phyloP scores from a whole-genome alignment of 2,329 filamentous ascomycete species.

The Aspergillus neotritici region DNA sequence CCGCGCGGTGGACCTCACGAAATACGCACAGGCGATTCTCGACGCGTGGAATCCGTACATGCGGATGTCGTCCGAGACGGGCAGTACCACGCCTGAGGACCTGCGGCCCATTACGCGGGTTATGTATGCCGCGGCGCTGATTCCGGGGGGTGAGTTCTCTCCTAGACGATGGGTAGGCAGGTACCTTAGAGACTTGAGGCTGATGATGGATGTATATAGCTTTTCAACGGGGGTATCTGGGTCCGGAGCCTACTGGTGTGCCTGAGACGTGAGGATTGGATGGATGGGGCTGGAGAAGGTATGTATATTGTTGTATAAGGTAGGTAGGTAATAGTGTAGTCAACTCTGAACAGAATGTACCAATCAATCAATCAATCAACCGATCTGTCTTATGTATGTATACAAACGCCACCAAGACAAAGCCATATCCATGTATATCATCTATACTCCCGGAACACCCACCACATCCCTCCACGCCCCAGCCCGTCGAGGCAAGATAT shows the following conservation, averaged over 20 bases:
- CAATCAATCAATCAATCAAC: neutral
- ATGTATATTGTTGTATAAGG: conserved; percentile 5
- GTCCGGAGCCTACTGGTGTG: conserved; percentile 24
- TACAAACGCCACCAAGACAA: neutral
- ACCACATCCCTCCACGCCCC: conserved; percentile 42
- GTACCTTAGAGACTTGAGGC: neutral
- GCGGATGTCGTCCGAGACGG: conserved; percentile 29
- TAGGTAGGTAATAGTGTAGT: conserved; percentile 2
- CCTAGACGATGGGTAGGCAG: too few relatives aligned
- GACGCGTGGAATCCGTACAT: conserved; percentile 36
- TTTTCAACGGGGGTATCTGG: conserved; percentile 31
- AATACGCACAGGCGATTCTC: conserved; percentile 33
- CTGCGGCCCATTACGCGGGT: conserved; percentile 51
- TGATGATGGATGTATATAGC: conserved; percentile 23
- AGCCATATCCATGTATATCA: conserved; percentile 1
- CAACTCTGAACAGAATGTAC: neutral
- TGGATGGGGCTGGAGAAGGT: neutral
- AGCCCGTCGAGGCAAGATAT: conserved; percentile 46
- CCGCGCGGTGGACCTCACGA: conserved; percentile 24
- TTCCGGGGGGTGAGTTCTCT: conserved; percentile 48
- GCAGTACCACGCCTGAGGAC: conserved; percentile 35
- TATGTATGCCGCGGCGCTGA: conserved; percentile 54
- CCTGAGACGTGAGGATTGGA: neutral
- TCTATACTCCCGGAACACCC: conserved; percentile 38
- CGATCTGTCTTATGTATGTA: too few relatives aligned